Percentiles rank a stretch among this genome's conserved stretches.
Evolutionary conservation across 2,329 filamentous ascomycete species (phyloP).

Genomic region (Aspergillus sp.): DNA sequence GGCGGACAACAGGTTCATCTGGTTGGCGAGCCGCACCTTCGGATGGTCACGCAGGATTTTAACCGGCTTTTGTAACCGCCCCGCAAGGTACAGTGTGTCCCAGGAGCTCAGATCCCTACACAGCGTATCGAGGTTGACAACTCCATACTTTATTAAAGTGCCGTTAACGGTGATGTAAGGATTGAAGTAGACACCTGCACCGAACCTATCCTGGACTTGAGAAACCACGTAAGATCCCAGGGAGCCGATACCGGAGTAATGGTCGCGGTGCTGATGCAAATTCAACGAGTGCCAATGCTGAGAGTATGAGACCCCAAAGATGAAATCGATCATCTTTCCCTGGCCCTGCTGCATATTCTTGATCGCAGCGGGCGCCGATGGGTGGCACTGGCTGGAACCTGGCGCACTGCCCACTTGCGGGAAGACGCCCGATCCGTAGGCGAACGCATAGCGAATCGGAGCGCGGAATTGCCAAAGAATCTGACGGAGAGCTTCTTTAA

Average conservation of each 20-base stretch:
- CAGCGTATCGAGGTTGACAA: constrained; percentile 89
- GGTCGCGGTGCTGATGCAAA: constrained; percentile 79
- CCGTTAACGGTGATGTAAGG: constrained; percentile 93
- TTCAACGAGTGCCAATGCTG: constrained; percentile 98
- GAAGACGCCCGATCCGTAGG: constrained; percentile 96
- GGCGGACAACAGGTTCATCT: constrained; percentile 91
- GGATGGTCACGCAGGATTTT: constrained; percentile 96
- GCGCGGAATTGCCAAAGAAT: constrained; percentile 90
- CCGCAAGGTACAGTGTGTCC: constrained; percentile 95
- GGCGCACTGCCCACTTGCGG: constrained; percentile 62
- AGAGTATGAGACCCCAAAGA: constrained; percentile 90
- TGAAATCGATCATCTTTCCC: constrained; percentile 98
- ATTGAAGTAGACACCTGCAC: constrained; percentile 96
- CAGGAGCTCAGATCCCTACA: constrained; percentile 83
- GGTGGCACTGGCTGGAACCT: constrained; percentile 57
- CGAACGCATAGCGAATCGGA: constrained; percentile 93
- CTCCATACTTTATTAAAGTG: constrained; percentile 95
- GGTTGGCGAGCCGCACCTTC: constrained; percentile 87
- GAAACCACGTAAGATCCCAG: constrained; percentile 84
- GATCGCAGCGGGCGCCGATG: constrained; percentile 76
- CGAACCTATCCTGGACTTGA: constrained; percentile 79
- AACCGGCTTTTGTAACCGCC: constrained; percentile 92
- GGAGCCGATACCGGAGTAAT: constrained; percentile 83
- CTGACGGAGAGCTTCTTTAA: constrained; percentile 84
- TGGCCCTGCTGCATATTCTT: constrained; percentile 80